Evolutionary conservation across 306 rosid species (phyloP).

Genomic region (Begonia peltatifolia): DNA sequence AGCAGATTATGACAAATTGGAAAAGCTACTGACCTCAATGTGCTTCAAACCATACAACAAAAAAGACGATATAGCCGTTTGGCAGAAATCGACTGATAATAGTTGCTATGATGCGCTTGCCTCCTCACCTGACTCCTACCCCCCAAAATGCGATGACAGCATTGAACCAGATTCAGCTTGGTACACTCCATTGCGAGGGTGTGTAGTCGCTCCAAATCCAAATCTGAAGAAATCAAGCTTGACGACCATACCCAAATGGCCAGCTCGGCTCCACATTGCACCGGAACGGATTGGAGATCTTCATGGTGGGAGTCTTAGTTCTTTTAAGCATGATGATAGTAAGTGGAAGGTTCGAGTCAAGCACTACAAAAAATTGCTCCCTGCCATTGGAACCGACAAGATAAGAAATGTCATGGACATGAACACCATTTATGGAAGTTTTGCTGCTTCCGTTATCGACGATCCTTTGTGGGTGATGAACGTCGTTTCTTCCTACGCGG

Average conservation of each 20-base stretch:
- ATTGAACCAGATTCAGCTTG: conserved; percentile 83
- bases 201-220: conserved; percentile 62
- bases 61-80: conserved; percentile 87
- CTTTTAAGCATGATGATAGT: conserved; percentile 59
- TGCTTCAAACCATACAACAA: conserved; percentile 84
- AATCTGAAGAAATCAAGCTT: conserved; percentile 49
- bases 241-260: conserved; percentile 64
- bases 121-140: conserved; percentile 34
- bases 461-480: conserved; percentile 98
- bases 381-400: conserved; percentile 65
- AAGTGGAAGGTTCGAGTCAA: conserved; percentile 69
- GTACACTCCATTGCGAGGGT: conserved; percentile 89
- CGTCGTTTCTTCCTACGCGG: conserved; percentile 78
- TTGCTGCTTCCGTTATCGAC: conserved; percentile 60
- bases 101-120: conserved; percentile 53
- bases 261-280: conserved; percentile 45
- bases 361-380: conserved; percentile 83
- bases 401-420: conserved; percentile 93
- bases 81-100: conserved; percentile 64
- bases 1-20: conserved; percentile 69
- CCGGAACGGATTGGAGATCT: conserved; percentile 49
- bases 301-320: conserved; percentile 44
- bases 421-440: conserved; percentile 82
- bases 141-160: conserved; percentile 87
- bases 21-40: conserved; percentile 57